Evolutionary conservation across 208 protist species (phyloP), one percentile per base, ranked within the genome.

Genomic region (Acanthamoeba divionensis): DNA sequence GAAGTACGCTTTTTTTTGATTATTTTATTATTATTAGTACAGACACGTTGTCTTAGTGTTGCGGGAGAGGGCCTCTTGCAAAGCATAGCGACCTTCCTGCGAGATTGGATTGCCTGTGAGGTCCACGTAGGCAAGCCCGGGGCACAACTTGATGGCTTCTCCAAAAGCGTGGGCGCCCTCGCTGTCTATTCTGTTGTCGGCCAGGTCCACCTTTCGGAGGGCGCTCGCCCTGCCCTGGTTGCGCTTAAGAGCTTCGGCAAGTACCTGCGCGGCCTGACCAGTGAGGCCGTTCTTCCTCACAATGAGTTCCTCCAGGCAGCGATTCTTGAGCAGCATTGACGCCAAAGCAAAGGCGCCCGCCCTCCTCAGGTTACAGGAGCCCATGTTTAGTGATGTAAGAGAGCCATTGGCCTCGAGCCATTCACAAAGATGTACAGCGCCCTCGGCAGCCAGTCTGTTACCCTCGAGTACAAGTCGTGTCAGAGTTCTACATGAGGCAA

Each of bases 201-300:
- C 13, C 5, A 83, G 24, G 24, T 91, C 85, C 18, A 91, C 38
- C 69, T 31, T 18, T 45, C 79, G 52, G 7, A 69, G 44, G 12
- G 38, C 90, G n/a, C 13, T 15, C n/a, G n/a, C n/a, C n/a, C n/a
- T n/a, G n/a, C n/a, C n/a, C 10, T 15, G 44, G 52, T 89, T 89
- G 5, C 26, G 93, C 21, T 95, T 94, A 50, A 97, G 95, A 9
- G 91, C 86, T 69, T 91, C 26, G 93, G 93, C 33, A 95, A 90
- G 36, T 29, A 92, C 94, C 0, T 92, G 91, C 10, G 98, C 88
- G 33, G 96, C 97, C 2, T 91, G 88, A 2, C 92, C 48, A 0
- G 96, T 96, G 38, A 98, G 94, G 31, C 96, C 96, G 90, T 98
- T 98, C 82, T 95, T 96, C 85, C 93, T 95, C 26, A 98, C 80